Evolutionary conservation across 257 asterid species (phyloP).

Genomic region (Gentiana dahurica): DNA sequence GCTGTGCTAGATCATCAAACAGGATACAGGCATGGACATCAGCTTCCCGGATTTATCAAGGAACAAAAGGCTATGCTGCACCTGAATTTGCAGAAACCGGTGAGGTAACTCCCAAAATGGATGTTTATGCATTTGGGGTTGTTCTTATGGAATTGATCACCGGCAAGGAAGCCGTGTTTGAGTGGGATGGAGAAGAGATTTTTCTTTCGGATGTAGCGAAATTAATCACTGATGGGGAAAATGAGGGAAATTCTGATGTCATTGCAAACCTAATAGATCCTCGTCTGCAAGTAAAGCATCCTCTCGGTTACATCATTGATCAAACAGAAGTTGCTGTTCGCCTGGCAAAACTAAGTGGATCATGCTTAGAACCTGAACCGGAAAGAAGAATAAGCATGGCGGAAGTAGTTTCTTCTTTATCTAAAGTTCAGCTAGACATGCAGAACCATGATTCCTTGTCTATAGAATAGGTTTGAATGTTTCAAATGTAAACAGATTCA

Average conservation of each 20-base stretch:
- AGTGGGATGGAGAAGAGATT: constrained; percentile 29
- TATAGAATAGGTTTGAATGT: constrained; percentile 5
- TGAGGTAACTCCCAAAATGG: constrained; percentile 37
- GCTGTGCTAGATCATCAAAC: constrained; percentile 29
- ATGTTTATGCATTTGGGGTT: constrained; percentile 58
- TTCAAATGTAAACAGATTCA: no score
- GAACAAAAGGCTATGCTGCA: constrained; percentile 47
- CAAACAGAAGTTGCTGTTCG: constrained; percentile 37
- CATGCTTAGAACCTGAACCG: constrained; percentile 44
- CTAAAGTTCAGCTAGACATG: constrained; percentile 46
- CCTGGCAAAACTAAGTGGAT: constrained; percentile 29
- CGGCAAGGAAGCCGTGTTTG: constrained; percentile 34
- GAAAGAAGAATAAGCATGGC: constrained; percentile 38
- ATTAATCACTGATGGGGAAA: constrained; percentile 15
- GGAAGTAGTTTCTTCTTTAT: constrained; percentile 33
- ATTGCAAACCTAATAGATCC: constrained; percentile 32
- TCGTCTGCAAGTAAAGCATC: constrained; percentile 43
- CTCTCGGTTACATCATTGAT: constrained; percentile 51
- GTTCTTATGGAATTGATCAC: constrained; percentile 55
- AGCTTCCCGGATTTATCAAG: constrained; percentile 12
- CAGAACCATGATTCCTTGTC: constrained; percentile 21
- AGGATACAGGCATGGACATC: constrained; percentile 17
- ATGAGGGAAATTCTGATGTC: constrained; percentile 11
- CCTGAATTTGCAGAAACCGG: constrained; percentile 41
- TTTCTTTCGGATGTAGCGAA: constrained; percentile 24